These are phyloP conservation scores for Chalciporus chontae DNA, from an alignment of 768 basidiomycete species.

Conservation along the genomic window DNA sequence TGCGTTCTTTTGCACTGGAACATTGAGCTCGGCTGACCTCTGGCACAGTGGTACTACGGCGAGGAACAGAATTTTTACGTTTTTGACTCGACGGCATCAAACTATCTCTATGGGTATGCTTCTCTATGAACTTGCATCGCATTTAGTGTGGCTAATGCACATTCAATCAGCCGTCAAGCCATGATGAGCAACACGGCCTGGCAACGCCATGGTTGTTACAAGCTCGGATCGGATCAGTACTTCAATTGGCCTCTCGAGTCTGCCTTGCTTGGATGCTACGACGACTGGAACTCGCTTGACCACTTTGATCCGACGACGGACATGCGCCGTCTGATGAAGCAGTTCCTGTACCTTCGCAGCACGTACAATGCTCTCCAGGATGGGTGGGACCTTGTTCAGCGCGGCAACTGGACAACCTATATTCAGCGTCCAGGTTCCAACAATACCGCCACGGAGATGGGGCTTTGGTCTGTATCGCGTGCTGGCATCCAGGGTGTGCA, in stretches of 20 bases:
- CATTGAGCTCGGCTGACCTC: background rate
- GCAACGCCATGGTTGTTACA: constrained; percentile 93
- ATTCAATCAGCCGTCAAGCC: constrained; percentile 70
- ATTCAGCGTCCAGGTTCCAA: constrained; percentile 87
- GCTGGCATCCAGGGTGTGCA: constrained; percentile 58
- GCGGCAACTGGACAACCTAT: constrained; percentile 79
- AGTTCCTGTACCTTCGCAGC: constrained; percentile 66
- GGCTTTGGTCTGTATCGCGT: constrained; percentile 80
- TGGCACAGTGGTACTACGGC: constrained; percentile 70
- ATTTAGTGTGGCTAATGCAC: background rate
- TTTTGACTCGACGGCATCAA: constrained; percentile 83
- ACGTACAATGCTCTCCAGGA: constrained; percentile 77
- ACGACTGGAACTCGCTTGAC: constrained; percentile 90
- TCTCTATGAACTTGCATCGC: background rate
- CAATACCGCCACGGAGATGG: constrained; percentile 75
- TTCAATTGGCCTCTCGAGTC: constrained; percentile 89
- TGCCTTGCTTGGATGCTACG: constrained; percentile 75
- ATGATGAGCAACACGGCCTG: constrained; percentile 85
- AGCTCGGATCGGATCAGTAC: constrained; percentile 86
- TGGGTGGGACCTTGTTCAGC: constrained; percentile 79
- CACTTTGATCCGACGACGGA: constrained; percentile 92
- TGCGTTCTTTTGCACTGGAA: constrained; percentile 29
- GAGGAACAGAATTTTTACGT: constrained; percentile 91
- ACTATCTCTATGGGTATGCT: constrained; percentile 84
- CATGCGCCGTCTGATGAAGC: constrained; percentile 67